phyloP scores from a whole-genome alignment of 345 rosid genomes.

The Theobroma cacao region DNA sequence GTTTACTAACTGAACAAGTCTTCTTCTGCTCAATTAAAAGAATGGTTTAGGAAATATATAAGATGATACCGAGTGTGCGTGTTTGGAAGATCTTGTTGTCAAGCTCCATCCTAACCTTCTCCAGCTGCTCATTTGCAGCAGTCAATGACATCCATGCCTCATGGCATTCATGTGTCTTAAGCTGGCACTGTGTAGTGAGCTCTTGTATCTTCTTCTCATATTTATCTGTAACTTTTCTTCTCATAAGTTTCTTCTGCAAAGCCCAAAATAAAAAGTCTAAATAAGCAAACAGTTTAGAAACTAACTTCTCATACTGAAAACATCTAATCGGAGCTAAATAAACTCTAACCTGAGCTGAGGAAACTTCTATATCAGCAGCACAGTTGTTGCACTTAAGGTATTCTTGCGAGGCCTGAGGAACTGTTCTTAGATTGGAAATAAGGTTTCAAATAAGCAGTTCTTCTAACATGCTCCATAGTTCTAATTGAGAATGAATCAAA shows the following conservation, averaged over 20 bases:
- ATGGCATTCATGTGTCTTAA: slow-evolving; percentile 84
- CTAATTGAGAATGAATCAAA: not conserved
- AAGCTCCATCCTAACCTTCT: slow-evolving; percentile 86
- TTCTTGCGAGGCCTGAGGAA: slow-evolving; percentile 44
- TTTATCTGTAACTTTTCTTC: slow-evolving; percentile 66
- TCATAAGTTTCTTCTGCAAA: slow-evolving; percentile 74
- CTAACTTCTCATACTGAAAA: slow-evolving; percentile 9
- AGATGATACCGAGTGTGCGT: slow-evolving; percentile 64
- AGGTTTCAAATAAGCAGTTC: slow-evolving; percentile 4
- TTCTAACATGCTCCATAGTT: not conserved
- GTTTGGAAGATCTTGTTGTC: slow-evolving; percentile 69
- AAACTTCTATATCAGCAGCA: slow-evolving; percentile 66
- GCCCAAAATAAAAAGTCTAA: slow-evolving; percentile 19
- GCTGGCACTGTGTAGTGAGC: slow-evolving; percentile 62
- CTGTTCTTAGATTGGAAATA: slow-evolving; percentile 35
- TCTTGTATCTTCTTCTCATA: slow-evolving; percentile 86
- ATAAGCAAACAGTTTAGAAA: slow-evolving; percentile 19
- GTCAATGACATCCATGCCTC: slow-evolving; percentile 98
- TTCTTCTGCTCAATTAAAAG: not conserved
- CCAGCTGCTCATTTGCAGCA: slow-evolving; percentile 74
- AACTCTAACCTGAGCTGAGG: slow-evolving; percentile 60
- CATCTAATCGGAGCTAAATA: not conserved
- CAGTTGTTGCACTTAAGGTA: slow-evolving; percentile 72
- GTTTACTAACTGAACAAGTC: not conserved
- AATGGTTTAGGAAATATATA: not conserved